Conservation (phyloP, 768 basidiomycete species). For the Rubroboletus pulcherrimus region DNA sequence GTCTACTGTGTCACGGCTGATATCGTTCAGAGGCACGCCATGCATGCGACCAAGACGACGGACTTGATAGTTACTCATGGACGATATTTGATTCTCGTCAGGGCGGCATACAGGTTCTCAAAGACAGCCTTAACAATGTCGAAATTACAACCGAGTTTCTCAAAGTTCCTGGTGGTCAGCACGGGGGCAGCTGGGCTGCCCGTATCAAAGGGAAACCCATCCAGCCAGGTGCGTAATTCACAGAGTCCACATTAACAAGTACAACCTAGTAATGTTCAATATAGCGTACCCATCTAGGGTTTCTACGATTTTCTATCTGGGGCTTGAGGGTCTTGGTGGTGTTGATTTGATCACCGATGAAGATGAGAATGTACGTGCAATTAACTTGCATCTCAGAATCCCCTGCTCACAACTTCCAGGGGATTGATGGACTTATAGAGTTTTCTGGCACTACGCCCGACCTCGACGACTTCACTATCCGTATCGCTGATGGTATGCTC, state of each 20-base stretch:
- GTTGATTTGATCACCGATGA: conserved; percentile 77
- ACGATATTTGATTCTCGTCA: conserved; percentile 81
- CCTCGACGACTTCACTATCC: conserved; percentile 78
- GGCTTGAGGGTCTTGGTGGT: conserved; percentile 82
- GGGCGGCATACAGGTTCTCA: conserved; percentile 81
- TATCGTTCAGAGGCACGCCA: conserved; percentile 63
- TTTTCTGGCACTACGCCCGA: conserved; percentile 74
- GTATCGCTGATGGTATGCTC: conserved; percentile 68
- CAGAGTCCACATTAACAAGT: neutral
- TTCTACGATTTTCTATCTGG: conserved; percentile 83
- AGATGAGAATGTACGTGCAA: conserved; percentile 58
- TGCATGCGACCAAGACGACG: conserved; percentile 85
- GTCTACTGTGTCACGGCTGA: neutral
- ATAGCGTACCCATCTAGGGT: conserved; percentile 52
- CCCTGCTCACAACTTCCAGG: conserved; percentile 43
- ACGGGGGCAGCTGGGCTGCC: conserved; percentile 88
- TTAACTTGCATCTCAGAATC: neutral
- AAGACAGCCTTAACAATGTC: conserved; percentile 80
- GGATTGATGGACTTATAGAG: conserved; percentile 63
- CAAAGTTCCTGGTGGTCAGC: conserved; percentile 76
- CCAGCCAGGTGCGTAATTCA: conserved; percentile 43
- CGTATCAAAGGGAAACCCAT: conserved; percentile 80
- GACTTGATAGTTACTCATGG: conserved; percentile 80
- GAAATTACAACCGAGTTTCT: conserved; percentile 80
- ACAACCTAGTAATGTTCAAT: conserved; percentile 26